Evolutionary conservation across 306 rosid species (phyloP).

Genomic region (Geum urbanum): DNA sequence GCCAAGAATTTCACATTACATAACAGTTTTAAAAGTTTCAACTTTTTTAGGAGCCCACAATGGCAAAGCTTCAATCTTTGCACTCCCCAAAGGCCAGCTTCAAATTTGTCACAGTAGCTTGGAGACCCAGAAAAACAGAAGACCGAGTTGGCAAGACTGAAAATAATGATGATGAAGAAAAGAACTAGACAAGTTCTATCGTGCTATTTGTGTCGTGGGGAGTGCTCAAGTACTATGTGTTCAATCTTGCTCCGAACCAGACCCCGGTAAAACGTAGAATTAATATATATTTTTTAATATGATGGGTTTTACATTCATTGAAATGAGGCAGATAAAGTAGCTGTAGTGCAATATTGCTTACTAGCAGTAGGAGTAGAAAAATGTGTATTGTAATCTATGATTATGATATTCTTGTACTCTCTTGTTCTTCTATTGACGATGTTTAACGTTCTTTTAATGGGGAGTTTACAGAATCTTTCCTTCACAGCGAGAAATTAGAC

Average conservation of each 20-base stretch:
- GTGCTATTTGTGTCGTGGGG: slow-evolving; percentile 69
- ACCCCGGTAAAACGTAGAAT: slow-evolving; percentile 60
- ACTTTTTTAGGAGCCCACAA: slow-evolving; percentile 14
- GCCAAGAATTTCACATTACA: slow-evolving; percentile 18
- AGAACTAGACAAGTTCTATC: slow-evolving; percentile 82
- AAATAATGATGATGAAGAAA: slow-evolving; percentile 39
- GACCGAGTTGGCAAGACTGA: slow-evolving; percentile 28
- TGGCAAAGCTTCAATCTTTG: slow-evolving; percentile 16
- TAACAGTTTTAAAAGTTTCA: not conserved
- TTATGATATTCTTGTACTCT: not conserved
- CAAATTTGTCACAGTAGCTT: slow-evolving; percentile 37
- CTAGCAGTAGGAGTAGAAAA: not conserved
- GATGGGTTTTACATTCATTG: not conserved
- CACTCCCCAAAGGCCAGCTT: slow-evolving; percentile 23
- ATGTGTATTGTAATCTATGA: not conserved
- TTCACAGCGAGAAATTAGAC: too few species aligned
- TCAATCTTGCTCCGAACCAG: slow-evolving; percentile 71
- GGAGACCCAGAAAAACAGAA: slow-evolving; percentile 31
- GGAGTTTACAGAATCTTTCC: too few species aligned
- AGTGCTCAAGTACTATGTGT: slow-evolving; percentile 63
- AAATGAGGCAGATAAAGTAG: not conserved
- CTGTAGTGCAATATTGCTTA: not conserved
- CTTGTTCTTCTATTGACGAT: not conserved
- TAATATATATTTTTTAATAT: not conserved
- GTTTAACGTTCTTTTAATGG: too few species aligned